Evolutionary conservation across 129 eudicot species (phyloP).

Genomic region (Chrysanthemum makinoi): DNA sequence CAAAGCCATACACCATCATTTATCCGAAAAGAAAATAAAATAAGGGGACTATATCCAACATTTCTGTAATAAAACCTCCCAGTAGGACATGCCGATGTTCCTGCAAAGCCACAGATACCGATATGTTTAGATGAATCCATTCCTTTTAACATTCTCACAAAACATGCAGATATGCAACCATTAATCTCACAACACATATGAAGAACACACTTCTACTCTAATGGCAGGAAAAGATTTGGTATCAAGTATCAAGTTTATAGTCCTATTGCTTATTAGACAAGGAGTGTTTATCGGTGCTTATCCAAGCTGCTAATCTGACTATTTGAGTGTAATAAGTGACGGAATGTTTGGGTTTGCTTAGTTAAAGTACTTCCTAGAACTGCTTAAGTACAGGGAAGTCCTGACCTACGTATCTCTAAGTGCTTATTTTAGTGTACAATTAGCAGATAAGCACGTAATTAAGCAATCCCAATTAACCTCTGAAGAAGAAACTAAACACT

Average conservation of each 20-base stretch:
- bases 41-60: slow-evolving; percentile 72
- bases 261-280: too few species aligned
- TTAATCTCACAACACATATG: neutral
- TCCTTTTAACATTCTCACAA: neutral
- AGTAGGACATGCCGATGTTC: slow-evolving; percentile 90
- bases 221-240: neutral
- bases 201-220: slow-evolving; percentile 13
- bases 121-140: neutral
- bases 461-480: too few species aligned
- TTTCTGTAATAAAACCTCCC: slow-evolving; percentile 73
- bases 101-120: slow-evolving; percentile 45
- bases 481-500: too few species aligned
- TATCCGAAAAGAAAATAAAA: slow-evolving; percentile 71
- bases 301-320: too few species aligned
- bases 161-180: neutral
- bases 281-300: too few species aligned
- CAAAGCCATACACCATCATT: slow-evolving; percentile 75
- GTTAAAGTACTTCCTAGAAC: too few species aligned
- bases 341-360: too few species aligned
- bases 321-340: too few species aligned
- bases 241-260: slow-evolving; percentile 1
- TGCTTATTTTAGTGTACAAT: too few species aligned
- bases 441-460: too few species aligned
- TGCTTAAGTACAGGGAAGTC: too few species aligned
- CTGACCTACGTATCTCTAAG: too few species aligned